Conservation (phyloP, 441 rosid species). For the Arabidopsis hybrid region DNA sequence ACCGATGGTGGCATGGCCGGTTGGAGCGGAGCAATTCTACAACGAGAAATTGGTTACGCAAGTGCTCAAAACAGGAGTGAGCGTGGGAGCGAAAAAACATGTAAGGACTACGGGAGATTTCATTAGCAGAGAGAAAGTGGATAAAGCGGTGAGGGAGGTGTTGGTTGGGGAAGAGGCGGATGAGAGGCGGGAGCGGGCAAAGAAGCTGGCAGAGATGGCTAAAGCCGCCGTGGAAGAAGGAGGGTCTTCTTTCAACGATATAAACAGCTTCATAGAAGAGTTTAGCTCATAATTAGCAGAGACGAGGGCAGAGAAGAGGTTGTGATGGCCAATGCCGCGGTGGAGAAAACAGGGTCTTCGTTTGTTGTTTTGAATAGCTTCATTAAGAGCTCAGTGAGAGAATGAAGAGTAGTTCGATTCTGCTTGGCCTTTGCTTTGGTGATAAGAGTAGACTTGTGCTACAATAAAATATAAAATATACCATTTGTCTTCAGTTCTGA, state of each 20-base stretch:
- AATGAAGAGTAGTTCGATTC: conserved; percentile 1
- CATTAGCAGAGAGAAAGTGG: conserved; percentile 52
- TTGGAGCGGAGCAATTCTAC: conserved; percentile 57
- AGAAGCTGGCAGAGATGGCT: conserved; percentile 50
- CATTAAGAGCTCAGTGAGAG: background rate
- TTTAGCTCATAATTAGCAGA: background rate
- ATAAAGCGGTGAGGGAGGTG: conserved; percentile 51
- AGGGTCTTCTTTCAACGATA: conserved; percentile 50
- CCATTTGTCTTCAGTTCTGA: background rate
- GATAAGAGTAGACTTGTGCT: conserved; percentile 3
- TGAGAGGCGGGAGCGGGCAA: conserved; percentile 53
- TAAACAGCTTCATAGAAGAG: conserved; percentile 1
- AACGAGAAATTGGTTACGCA: conserved; percentile 57
- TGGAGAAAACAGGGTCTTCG: conserved; percentile 59
- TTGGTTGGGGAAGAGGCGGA: conserved; percentile 58
- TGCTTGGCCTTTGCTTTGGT: background rate
- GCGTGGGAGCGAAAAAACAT: conserved; percentile 47
- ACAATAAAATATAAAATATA: conserved; percentile 10
- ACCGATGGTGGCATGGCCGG: conserved; percentile 67
- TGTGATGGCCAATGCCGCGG: conserved; percentile 52
- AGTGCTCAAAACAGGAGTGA: conserved; percentile 50
- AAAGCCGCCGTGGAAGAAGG: conserved; percentile 56
- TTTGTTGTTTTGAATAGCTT: background rate
- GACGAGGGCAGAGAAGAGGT: conserved; percentile 55
- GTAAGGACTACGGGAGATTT: conserved; percentile 25